phyloP scores from a whole-genome alignment of 2,329 filamentous ascomycete genomes.

The Sporothrix globosa region DNA sequence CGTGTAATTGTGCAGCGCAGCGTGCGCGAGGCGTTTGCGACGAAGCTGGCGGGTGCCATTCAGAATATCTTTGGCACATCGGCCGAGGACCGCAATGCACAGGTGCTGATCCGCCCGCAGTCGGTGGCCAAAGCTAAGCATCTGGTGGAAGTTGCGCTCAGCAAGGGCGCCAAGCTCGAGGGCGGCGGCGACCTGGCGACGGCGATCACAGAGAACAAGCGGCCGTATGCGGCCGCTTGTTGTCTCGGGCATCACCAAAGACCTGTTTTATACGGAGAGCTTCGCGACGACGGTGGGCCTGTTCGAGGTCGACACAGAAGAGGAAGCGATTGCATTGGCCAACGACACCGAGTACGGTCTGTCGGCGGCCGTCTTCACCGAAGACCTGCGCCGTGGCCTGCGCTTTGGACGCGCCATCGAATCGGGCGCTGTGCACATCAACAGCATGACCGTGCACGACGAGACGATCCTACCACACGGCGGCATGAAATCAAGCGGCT shows the following conservation, averaged over 20 bases:
- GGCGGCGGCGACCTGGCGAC: slow-evolving; percentile 37
- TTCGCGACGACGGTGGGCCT: slow-evolving; percentile 77
- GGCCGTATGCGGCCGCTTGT: slow-evolving; percentile 59
- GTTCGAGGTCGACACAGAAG: slow-evolving; percentile 66
- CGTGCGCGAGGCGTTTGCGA: slow-evolving; percentile 52
- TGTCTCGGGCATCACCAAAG: slow-evolving; percentile 62
- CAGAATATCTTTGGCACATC: slow-evolving; percentile 1
- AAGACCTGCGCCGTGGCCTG: slow-evolving; percentile 63
- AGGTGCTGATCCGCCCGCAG: slow-evolving; percentile 3
- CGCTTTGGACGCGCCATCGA: slow-evolving; percentile 65
- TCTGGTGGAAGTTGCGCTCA: slow-evolving; percentile 19
- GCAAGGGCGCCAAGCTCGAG: slow-evolving; percentile 44
- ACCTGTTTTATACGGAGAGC: slow-evolving; percentile 72
- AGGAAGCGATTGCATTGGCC: slow-evolving; percentile 71
- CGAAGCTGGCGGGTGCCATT: slow-evolving; percentile 42
- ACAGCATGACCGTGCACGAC: slow-evolving; percentile 67
- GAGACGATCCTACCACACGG: slow-evolving; percentile 67
- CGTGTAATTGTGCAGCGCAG: slow-evolving; percentile 64
- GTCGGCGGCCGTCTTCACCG: slow-evolving; percentile 70
- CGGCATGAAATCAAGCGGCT: slow-evolving; percentile 67
- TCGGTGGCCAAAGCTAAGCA: slow-evolving; percentile 4
- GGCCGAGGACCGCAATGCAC: slow-evolving; percentile 42
- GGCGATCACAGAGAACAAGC: background rate
- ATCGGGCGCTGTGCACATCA: slow-evolving; percentile 69
- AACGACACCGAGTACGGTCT: slow-evolving; percentile 85